Conservation (phyloP, 1,284 basidiomycete species). For the Rhizoctonia solani region DNA sequence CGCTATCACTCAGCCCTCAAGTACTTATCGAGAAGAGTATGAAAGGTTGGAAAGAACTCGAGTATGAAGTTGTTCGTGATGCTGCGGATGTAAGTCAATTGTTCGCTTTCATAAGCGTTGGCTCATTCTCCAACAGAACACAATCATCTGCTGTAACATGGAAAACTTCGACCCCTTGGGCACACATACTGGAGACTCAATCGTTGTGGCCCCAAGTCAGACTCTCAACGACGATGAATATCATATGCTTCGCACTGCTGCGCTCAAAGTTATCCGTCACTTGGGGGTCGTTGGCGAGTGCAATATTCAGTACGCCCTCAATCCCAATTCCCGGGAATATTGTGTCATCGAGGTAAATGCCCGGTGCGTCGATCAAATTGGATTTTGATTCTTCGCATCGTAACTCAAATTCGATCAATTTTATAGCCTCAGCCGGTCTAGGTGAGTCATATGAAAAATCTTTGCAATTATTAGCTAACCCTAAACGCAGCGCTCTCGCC, state of each 20-base stretch:
- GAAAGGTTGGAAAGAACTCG: slow-evolving; percentile 99
- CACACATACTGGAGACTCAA: slow-evolving; percentile 99
- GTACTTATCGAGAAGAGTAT: slow-evolving; percentile 97
- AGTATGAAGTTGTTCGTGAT: slow-evolving; percentile 99
- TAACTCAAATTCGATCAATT: slow-evolving; percentile 22
- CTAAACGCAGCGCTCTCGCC: slow-evolving; percentile 74
- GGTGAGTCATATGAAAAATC: slow-evolving; percentile 44
- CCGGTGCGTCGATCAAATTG: slow-evolving; percentile 55
- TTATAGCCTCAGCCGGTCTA: slow-evolving; percentile 61
- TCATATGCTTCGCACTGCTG: slow-evolving; percentile 98
- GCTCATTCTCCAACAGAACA: slow-evolving; percentile 61
- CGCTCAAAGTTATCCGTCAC: slow-evolving; percentile 96
- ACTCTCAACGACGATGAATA: slow-evolving; percentile 97
- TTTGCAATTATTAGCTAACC: slow-evolving; percentile 6
- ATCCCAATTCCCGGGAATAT: slow-evolving; percentile 91
- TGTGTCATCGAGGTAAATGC: slow-evolving; percentile 99
- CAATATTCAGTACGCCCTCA: slow-evolving; percentile 98
- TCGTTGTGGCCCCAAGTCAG: slow-evolving; percentile 98
- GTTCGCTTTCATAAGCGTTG: background rate
- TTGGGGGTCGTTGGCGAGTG: slow-evolving; percentile 98
- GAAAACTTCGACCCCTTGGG: slow-evolving; percentile 99
- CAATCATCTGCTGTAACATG: slow-evolving; percentile 97
- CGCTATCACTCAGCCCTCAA: slow-evolving; percentile 90
- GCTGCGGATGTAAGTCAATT: slow-evolving; percentile 78
- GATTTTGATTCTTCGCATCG: slow-evolving; percentile 34